These are phyloP conservation scores for Dictyostelium capitatum DNA, from an alignment of 78 protist species.

Conservation along the genomic window DNA sequence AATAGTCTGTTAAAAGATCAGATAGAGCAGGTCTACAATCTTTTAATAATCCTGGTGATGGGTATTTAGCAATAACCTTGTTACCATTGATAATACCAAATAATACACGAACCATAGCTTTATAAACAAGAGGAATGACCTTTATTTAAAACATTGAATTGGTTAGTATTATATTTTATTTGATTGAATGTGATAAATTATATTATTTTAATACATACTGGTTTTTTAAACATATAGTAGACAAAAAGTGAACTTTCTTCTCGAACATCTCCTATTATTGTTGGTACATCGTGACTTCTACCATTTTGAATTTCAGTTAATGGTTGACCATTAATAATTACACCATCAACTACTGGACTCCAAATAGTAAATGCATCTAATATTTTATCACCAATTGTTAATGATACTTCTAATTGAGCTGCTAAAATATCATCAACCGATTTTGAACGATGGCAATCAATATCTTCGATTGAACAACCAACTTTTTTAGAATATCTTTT, in stretches of 20 bases:
- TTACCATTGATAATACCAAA: not conserved
- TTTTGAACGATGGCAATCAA: not conserved
- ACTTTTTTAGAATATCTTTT: slow-evolving; percentile 30
- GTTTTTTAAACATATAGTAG: slow-evolving; percentile 10
- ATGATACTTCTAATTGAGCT: slow-evolving; percentile 5
- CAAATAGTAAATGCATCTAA: slow-evolving; percentile 42
- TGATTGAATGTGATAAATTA: no score
- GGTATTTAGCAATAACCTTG: not conserved
- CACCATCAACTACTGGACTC: slow-evolving; percentile 53
- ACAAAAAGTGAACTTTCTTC: slow-evolving; percentile 39
- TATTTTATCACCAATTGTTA: not conserved
- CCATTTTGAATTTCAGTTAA: slow-evolving; percentile 19
- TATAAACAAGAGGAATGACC: not conserved
- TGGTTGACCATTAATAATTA: slow-evolving; percentile 36
- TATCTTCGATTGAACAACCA: slow-evolving; percentile 30
- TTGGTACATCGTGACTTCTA: slow-evolving; percentile 40
- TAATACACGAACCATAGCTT: not conserved
- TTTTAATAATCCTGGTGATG: slow-evolving; percentile 3
- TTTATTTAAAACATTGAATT: no score
- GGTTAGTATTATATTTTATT: no score
- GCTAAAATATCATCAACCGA: not conserved
- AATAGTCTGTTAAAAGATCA: not conserved
- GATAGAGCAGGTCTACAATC: slow-evolving; percentile 32
- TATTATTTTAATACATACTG: no score
- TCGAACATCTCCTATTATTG: slow-evolving; percentile 27